Evolutionary conservation across 495 filamentous ascomycete genomes (phyloP), one percentile per base, ranked within the genome.

Genomic region (Choiromyces venosus): DNA sequence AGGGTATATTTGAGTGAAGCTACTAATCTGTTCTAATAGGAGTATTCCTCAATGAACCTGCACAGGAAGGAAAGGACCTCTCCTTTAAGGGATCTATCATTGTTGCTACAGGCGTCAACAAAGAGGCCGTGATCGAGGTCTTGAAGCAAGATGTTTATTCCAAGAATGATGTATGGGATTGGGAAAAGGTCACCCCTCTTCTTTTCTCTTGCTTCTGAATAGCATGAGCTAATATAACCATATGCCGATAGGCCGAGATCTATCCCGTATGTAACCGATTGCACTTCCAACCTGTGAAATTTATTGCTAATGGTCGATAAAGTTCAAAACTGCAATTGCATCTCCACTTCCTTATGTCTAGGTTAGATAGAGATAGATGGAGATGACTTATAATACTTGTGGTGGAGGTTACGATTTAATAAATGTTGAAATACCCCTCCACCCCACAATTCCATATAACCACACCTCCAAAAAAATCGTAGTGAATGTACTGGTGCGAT

Each of bases 141-240:
- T 78, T 97, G 66, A 86, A 87, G 81, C 84, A 88, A 18, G 94
- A 97, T 81, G 85, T 93, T 9, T 97, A 97, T 79, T 83, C 84
- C 25, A 83, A 79, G 69, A 82, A 74, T n/a, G 90, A 87, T 0
- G 91, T 97, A 19, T 97, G 94, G 94, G 92, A 97, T 86, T 84
- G 89, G 74, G 87, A 90, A 25, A 93, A 92, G 80, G 90, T 91
- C 25, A 14, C 5, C 25, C 12, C 25, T 61, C 52, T 33, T 73
- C 73, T 79, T 80, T 68, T 14, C 12, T 16, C 36, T 39, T 18
- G 16, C 19, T 9, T 64, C 56, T 33, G 10, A 18, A 0, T 0
- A 66, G 4, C 44, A 19, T 29, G 16, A 37, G 33, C 68, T 76
- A 67, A 73, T 37, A 12, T n/a, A 16, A 33, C 19, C 18, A 33